A percentile compares a stretch with the other conserved stretches of the same genome.
phyloP scores from a whole-genome alignment of 345 rosid species.

The Gossypium turneri region DNA sequence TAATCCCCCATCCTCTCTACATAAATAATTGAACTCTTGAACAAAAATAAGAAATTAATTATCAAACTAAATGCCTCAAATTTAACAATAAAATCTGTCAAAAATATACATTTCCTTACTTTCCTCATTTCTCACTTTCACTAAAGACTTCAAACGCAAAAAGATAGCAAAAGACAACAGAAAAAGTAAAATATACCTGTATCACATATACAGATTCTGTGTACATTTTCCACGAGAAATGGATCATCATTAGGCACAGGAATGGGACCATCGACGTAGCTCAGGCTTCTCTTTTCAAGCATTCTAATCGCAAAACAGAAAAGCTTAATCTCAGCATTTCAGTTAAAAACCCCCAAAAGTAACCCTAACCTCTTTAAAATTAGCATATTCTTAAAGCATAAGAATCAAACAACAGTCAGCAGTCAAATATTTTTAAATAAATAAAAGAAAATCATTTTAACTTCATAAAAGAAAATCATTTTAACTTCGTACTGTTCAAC shows the following conservation, averaged over 20 bases:
- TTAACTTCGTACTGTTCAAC: conserved; percentile 53
- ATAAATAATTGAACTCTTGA: not conserved
- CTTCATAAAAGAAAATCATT: not conserved
- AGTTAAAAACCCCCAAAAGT: not conserved
- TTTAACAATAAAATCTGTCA: not conserved
- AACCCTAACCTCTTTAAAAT: not conserved
- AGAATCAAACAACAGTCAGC: not conserved
- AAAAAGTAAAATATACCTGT: conserved; percentile 41
- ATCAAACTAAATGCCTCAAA: conserved; percentile 3
- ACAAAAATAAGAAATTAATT: conserved; percentile 12
- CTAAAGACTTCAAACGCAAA: not conserved
- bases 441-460: not conserved
- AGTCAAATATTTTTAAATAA: not conserved
- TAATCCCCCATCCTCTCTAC: not conserved
- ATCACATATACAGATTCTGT: conserved; percentile 66
- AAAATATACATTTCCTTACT: not conserved
- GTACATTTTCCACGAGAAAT: conserved; percentile 70
- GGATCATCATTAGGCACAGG: conserved; percentile 64
- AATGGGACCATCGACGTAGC: conserved; percentile 81
- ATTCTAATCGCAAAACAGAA: conserved; percentile 42
- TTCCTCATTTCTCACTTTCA: not conserved
- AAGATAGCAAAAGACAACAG: not conserved
- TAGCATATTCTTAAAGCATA: not conserved
- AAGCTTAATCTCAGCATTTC: not conserved
- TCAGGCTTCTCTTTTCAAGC: conserved; percentile 85